Conservation (phyloP, 192 early-diverging fungal species). For the Backusella tuberculispora region DNA sequence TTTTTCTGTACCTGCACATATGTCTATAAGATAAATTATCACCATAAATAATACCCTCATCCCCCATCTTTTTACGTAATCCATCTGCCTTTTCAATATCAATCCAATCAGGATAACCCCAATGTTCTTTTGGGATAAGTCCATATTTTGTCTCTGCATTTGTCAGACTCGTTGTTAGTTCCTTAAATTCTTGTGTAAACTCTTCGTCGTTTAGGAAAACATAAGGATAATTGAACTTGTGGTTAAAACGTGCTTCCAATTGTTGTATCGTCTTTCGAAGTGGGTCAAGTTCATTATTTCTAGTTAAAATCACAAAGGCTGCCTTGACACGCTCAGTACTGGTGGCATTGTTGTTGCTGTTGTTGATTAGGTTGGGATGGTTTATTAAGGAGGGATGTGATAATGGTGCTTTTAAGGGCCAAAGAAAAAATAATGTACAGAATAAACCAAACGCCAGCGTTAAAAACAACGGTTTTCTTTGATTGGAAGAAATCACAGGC, state of each 20-base stretch:
- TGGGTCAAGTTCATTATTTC: conserved; percentile 70
- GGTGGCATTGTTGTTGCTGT: conserved; percentile 2
- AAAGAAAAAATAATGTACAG: conserved; percentile 13
- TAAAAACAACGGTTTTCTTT: conserved; percentile 20
- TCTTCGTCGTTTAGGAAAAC: conserved; percentile 84
- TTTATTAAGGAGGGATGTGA: background rate
- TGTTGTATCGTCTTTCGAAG: conserved; percentile 64
- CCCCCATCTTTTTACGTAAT: conserved; percentile 57
- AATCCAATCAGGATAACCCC: conserved; percentile 71
- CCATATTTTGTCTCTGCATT: conserved; percentile 65
- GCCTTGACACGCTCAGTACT: conserved; percentile 52
- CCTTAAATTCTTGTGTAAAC: conserved; percentile 73
- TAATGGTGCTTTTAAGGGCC: conserved; percentile 12
- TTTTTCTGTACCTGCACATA: conserved; percentile 62
- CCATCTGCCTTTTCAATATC: conserved; percentile 55
- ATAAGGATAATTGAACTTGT: conserved; percentile 81
- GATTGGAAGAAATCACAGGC: conserved; percentile 22
- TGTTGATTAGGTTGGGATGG: conserved; percentile 25
- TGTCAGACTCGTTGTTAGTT: conserved; percentile 55
- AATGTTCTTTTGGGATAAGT: conserved; percentile 60
- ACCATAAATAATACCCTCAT: conserved; percentile 63
- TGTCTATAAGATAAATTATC: conserved; percentile 65
- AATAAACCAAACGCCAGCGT: background rate
- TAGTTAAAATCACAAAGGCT: conserved; percentile 74
- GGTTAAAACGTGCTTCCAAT: conserved; percentile 83